phyloP scores from a whole-genome alignment of 2,329 filamentous ascomycete species.

The Calonectria pseudoturangicola region DNA sequence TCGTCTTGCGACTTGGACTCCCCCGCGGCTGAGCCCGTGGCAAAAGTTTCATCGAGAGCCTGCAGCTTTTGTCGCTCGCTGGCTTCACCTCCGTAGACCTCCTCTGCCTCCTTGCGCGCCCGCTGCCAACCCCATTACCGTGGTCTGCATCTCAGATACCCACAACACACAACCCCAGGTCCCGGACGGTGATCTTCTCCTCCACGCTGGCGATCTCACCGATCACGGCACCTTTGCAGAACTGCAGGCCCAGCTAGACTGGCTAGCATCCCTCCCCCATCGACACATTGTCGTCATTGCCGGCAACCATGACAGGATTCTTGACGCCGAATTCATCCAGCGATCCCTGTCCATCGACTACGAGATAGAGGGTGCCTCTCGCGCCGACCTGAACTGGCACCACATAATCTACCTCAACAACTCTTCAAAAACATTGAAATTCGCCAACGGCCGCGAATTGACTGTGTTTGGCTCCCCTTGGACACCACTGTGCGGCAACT shows the following conservation, averaged over 20 bases:
- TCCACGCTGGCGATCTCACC: constrained; percentile 42
- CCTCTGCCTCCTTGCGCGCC: neutral
- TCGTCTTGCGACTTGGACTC: constrained; percentile 11
- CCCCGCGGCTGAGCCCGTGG: constrained; percentile 27
- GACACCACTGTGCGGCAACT: constrained; percentile 58
- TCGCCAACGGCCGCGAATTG: constrained; percentile 53
- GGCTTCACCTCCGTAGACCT: constrained; percentile 27
- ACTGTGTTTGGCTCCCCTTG: constrained; percentile 60
- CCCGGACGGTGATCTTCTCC: constrained; percentile 39
- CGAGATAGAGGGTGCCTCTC: constrained; percentile 12
- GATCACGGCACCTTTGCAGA: constrained; percentile 36
- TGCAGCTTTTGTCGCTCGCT: constrained; percentile 18
- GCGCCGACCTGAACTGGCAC: constrained; percentile 56
- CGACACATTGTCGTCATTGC: constrained; percentile 38
- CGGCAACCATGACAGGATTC: constrained; percentile 40
- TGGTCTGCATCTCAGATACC: constrained; percentile 42
- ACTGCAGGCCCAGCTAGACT: constrained; percentile 38
- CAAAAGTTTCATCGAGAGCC: constrained; percentile 35
- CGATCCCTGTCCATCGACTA: constrained; percentile 18
- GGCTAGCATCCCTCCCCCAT: constrained; percentile 30
- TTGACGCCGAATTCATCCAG: constrained; percentile 34
- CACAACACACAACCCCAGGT: constrained; percentile 36
- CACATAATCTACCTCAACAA: constrained; percentile 59
- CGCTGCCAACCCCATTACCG: neutral
- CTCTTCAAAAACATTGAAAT: constrained; percentile 50